Percentiles rank a stretch among this genome's conserved stretches.
Conservation (phyloP, 2,329 filamentous ascomycete genomes). For the Blumeria hordei region DNA sequence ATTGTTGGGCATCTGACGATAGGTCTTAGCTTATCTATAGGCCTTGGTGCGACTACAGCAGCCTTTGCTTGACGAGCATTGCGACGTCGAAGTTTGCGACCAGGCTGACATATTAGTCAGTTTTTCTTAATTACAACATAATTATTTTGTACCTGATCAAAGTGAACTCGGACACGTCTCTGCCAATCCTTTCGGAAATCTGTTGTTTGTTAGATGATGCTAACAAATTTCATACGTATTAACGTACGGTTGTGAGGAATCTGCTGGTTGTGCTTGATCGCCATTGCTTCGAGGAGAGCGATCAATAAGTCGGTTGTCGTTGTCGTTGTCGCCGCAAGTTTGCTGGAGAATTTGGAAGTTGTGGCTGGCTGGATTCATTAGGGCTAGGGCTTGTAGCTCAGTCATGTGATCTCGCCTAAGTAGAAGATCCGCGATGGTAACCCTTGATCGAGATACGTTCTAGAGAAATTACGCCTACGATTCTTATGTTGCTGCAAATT, state of each 20-base stretch:
- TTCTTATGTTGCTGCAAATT: too few relatives aligned
- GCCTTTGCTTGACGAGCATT: conserved; percentile 86
- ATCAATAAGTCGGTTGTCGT: conserved; percentile 12
- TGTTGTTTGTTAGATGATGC: conserved; percentile 20
- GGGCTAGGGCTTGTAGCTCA: neutral
- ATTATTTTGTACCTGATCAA: conserved; percentile 67
- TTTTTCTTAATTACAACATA: conserved; percentile 10
- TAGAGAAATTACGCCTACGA: too few relatives aligned
- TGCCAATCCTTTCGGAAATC: conserved; percentile 99
- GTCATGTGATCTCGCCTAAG: neutral
- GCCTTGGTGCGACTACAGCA: conserved; percentile 80
- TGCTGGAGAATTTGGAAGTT: conserved; percentile 2
- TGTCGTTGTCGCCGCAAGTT: conserved; percentile 2
- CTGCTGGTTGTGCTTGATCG: conserved; percentile 99
- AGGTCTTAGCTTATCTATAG: conserved; percentile 89
- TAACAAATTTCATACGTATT: conserved; percentile 6
- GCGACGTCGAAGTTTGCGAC: conserved; percentile 84
- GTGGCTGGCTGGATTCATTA: conserved; percentile 4
- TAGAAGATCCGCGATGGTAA: too few relatives aligned
- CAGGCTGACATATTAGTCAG: conserved; percentile 37
- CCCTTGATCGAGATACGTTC: neutral
- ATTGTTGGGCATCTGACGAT: conserved; percentile 92
- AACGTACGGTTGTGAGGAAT: conserved; percentile 80
- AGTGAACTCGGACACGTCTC: conserved; percentile 94
- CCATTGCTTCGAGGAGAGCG: conserved; percentile 21